Evolutionary conservation across 108 stramenopile genomes (phyloP), one percentile per base, ranked within the genome.

Genomic region (Nitzschia putrida): DNA sequence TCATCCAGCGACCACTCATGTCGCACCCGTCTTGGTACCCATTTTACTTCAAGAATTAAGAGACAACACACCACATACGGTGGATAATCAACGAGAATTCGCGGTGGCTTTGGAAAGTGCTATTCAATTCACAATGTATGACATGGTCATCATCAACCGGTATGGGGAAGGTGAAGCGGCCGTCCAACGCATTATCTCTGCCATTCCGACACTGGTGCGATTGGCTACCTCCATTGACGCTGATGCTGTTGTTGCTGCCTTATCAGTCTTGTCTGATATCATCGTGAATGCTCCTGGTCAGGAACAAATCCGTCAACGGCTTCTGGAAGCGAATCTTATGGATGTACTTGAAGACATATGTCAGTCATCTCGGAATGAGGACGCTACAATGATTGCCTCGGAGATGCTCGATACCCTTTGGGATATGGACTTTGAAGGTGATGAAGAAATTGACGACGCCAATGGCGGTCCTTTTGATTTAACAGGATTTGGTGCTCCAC

Each of bases 1-100:
- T 41, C 79, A 80, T 59, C 73, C 79, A 0, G 68, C 79, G 7
- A 75, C 73, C 10, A 71, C 26, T 5, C 20, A 64, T 10, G 79
- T 73, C 10, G 61, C 74, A 3, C 68, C 79, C 21, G 40, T 26
- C 21, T 67, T 80, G 65, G 50, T 75, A 10, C 79, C 79, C 7
- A 14, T 51, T 7, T 23, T 80, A 16, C 60, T 65, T 26, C 40
- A 73, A 43, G 39, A 61, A 0, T 43, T 76, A 2, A 21, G 68
- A 41, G 34, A 37, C 3, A 42, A 63, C 8, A 47, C 55, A 38
- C 67, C 41, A 2, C 55, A 52, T 43, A 45, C 69, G 0, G 16
- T 73, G 39, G 59, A 60, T 29, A 56, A 69, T 13, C 49, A 73
- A 20, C 72, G 72, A 21, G 78, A 79, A 45, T 42, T 69, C 20